Base-by-base conservation (phyloP, 495 filamentous ascomycete genomes). In the Aspergillus indologenus region DNA sequence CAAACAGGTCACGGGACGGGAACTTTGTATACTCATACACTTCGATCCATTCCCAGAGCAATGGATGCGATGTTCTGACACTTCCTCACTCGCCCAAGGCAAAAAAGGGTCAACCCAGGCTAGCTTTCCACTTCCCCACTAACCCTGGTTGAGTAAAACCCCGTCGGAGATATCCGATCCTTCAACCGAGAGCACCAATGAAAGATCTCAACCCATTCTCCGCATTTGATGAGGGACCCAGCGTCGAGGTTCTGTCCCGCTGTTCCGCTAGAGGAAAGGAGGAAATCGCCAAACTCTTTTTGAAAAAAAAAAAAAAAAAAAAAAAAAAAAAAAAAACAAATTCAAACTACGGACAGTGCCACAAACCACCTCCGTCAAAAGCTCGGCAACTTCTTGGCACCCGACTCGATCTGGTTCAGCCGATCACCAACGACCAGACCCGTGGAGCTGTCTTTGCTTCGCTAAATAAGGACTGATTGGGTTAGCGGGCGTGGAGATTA, bases 201-300 rank as follows among this genome's bases (percentile, higher is more conserved):
- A 57, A 0, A 1, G 5, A 0, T 0, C n/a, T 3, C 9, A 5
- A 15, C 44, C 59, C 64, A 62, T 57, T 64, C 59, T 64, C 65
- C 61, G 59, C 61, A 67, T 64, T 62, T 22, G 61, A 61, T 45
- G 22, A 24, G 23, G 6, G 18, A 31, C 17, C 31, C 24, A 49
- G 17, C 15, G 49, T 9, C 57, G 56, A 56, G 21, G 3, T 29
- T 61, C 59, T 53, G 9, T 15, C 6, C 34, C 34, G 12, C 6
- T 40, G 34, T 14, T 14, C 34, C 34, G 26, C 34, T 2, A 29
- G 9, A 29, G 9, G 26, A 29, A 29, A 29, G 9, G 26, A 29
- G 26, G 26, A 9, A 29, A n/a, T n/a, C n/a, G n/a, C n/a, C n/a
- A n/a, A n/a, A n/a, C n/a, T n/a, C n/a, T n/a, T n/a, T 29, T 29